phyloP scores from a whole-genome alignment of 192 early-diverging fungal species.

The Backusella australiensis region DNA sequence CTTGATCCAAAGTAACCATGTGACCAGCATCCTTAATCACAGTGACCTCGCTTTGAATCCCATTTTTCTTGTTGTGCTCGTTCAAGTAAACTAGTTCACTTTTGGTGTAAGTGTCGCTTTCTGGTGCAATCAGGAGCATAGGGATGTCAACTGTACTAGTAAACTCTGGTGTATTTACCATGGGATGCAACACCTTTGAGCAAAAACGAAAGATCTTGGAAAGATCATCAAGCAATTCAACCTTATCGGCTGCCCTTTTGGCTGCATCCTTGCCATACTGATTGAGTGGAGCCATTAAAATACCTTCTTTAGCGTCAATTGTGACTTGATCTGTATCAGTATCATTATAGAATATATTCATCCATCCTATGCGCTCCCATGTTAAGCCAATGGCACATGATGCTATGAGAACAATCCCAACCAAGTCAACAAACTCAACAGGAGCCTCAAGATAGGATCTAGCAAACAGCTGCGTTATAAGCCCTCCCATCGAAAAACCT shows the following conservation, averaged over 20 bases:
- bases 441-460: not conserved
- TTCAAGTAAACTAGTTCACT: not conserved
- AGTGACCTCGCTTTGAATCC: not conserved
- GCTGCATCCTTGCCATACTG: not conserved
- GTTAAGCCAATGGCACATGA: not conserved
- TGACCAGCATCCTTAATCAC: constrained; percentile 8
- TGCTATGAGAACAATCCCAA: not conserved
- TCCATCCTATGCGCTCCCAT: not conserved
- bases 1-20: constrained; percentile 10
- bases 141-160: not conserved
- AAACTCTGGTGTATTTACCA: not conserved
- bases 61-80: not conserved
- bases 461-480: not conserved
- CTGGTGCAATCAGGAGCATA: not conserved
- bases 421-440: not conserved
- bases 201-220: not conserved
- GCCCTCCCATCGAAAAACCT: constrained; percentile 22
- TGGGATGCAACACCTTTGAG: not conserved
- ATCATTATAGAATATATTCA: not conserved
- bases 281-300: not conserved
- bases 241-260: not conserved
- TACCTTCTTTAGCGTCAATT: not conserved
- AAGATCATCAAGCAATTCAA: not conserved
- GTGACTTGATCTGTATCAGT: not conserved
- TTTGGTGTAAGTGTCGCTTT: not conserved